phyloP scores from a whole-genome alignment of 2,329 filamentous ascomycete species.

The Stagonosporopsis rhizophila region DNA sequence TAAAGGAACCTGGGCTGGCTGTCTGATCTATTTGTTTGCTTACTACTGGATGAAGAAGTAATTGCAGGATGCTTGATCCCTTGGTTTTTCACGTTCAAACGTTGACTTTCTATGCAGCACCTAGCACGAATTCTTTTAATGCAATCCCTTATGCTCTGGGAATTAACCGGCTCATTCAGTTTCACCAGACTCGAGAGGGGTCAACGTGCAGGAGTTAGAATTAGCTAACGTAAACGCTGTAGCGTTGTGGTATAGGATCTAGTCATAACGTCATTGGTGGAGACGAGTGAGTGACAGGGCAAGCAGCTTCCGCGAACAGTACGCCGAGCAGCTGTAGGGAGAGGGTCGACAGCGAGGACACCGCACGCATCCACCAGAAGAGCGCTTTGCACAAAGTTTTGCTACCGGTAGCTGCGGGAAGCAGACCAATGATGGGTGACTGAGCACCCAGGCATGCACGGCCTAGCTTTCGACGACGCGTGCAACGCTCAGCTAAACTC shows the following conservation, averaged over 20 bases:
- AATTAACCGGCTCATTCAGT: too few species aligned
- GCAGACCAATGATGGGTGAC: too few species aligned
- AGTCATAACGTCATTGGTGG: constrained; percentile 7
- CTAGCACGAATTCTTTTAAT: too few species aligned
- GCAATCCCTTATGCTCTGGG: too few species aligned
- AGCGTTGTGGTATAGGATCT: background rate
- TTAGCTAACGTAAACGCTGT: too few species aligned
- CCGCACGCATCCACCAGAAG: constrained; percentile 1
- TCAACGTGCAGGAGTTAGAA: background rate
- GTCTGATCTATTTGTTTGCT: constrained; percentile 13
- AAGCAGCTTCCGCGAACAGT: constrained; percentile 6
- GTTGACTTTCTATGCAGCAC: too few species aligned
- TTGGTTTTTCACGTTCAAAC: too few species aligned
- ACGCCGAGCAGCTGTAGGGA: constrained; percentile 5
- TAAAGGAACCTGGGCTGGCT: constrained; percentile 3
- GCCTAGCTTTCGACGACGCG: background rate
- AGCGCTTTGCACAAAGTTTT: background rate
- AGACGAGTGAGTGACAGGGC: background rate
- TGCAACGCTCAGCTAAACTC: too few species aligned
- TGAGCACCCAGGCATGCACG: too few species aligned
- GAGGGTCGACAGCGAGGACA: constrained; percentile 1
- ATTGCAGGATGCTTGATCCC: background rate
- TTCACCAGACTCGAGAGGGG: background rate
- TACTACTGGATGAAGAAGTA: background rate
- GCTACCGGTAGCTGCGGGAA: too few species aligned